Conservation (phyloP, 495 filamentous ascomycete species). For the Aspergillus sclerotioniger region DNA sequence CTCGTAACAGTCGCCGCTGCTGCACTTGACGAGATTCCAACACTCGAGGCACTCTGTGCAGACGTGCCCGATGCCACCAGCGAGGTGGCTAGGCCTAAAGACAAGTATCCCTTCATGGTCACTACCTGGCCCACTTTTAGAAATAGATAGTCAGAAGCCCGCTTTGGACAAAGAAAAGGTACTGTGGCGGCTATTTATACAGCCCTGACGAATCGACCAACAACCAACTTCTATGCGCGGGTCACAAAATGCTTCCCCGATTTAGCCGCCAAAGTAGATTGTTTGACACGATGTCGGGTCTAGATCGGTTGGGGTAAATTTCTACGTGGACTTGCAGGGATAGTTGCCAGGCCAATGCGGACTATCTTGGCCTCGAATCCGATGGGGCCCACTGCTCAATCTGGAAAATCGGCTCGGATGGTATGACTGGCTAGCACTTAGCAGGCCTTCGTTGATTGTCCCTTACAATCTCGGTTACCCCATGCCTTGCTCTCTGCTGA, state of each 20-base stretch:
- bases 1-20: constrained; percentile 9
- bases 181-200: background rate
- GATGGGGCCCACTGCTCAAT: background rate
- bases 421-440: background rate
- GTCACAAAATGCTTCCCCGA: background rate
- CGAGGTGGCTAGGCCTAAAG: background rate
- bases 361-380: background rate
- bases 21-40: background rate
- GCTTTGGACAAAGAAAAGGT: no score
- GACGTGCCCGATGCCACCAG: background rate
- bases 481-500: no score
- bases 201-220: background rate
- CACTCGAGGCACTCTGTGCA: background rate
- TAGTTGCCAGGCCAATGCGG: background rate
- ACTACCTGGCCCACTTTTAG: no score
- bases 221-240: background rate
- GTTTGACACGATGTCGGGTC: background rate
- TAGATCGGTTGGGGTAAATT: background rate
- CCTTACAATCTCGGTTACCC: no score
- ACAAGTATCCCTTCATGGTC: constrained; percentile 9
- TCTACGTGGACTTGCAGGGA: background rate
- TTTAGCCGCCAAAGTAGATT: background rate
- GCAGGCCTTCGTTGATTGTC: no score
- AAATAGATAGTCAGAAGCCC: no score
- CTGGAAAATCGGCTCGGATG: background rate